Evolutionary conservation across 768 basidiomycete species (phyloP).

Genomic region (Kondoa subrosea): DNA sequence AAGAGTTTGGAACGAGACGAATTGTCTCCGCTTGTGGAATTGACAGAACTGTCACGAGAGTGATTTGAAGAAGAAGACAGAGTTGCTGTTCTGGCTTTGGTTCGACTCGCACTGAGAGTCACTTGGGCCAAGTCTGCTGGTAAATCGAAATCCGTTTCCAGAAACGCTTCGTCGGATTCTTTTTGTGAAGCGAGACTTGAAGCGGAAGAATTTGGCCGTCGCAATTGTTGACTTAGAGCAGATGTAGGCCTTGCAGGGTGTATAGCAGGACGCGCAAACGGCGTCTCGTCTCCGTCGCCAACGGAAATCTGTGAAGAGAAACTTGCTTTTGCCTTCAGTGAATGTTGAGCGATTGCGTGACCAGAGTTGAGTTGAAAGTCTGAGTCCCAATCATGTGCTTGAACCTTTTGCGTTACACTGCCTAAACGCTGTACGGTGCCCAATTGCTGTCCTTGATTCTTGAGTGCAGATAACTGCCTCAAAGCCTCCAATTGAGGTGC

Average conservation of each 20-base stretch:
- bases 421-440: background rate
- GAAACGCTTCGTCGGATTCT: background rate
- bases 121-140: slow-evolving; percentile 9
- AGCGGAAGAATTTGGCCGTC: background rate
- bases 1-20: background rate
- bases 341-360: background rate
- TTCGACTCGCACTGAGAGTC: slow-evolving; percentile 6
- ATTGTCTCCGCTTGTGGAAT: background rate
- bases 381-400: slow-evolving; percentile 20
- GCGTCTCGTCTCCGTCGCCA: slow-evolving; percentile 7
- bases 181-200: background rate
- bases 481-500: background rate
- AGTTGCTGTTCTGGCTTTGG: background rate
- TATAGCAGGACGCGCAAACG: background rate
- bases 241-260: background rate
- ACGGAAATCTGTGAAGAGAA: slow-evolving; percentile 19
- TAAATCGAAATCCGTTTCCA: slow-evolving; percentile 22
- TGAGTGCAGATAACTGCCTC: slow-evolving; percentile 8
- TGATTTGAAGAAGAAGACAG: background rate
- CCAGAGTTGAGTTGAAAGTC: slow-evolving; percentile 18
- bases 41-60: background rate
- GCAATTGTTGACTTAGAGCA: background rate
- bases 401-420: background rate
- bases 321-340: slow-evolving; percentile 15
- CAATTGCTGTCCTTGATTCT: slow-evolving; percentile 11